Evolutionary conservation across 805 yeast genomes (phyloP), one percentile per base, ranked within the genome.

Genomic region (Candida ulmi): DNA sequence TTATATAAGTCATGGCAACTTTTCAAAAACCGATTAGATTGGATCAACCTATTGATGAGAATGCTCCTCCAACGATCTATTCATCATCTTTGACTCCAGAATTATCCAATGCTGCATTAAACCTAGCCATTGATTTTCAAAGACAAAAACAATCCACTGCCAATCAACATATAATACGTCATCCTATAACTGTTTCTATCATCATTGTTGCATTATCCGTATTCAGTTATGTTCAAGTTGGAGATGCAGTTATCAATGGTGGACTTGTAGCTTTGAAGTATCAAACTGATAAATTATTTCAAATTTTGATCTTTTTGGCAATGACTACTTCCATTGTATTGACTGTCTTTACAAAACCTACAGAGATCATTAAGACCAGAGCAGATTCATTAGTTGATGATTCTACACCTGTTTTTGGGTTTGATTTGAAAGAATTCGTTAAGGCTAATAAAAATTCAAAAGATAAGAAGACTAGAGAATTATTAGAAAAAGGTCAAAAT

Each of bases 51-150:
- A 58, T 84, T 39, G 74, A 78, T 42, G 59, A 52, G 1, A 63
- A 68, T 27, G 71, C 69, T 1, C 72, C 77, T 13, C 67, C 87
- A 11, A 73, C 74, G 1, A 73, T 84, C 29, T 63, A 59, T 34
- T 64, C 76, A 28, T 51, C 73, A 1, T 57, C 60, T 2, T 63
- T 85, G 37, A 65, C 63, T 7, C 90, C 90, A 1, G 76, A 72
- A 24, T 66, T 69, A 30, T 67, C 82, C 1, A 73, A 75, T 33
- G 84, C 84, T 11, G 75, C 81, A 1, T 53, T 80, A 39, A 78
- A 76, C 41, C 60, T 83, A 43, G 76, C 81, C 24, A 77, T 84
- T 41, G 93, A 84, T 55, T 76, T 54, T 48, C 51, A 45, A 25
- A 52, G 60, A 39, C 58, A 54, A 37, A 49, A 48, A 26, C 56